Evolutionary conservation across 2,329 filamentous ascomycete species (phyloP).

Genomic region (Chaetomiaceae sp.): DNA sequence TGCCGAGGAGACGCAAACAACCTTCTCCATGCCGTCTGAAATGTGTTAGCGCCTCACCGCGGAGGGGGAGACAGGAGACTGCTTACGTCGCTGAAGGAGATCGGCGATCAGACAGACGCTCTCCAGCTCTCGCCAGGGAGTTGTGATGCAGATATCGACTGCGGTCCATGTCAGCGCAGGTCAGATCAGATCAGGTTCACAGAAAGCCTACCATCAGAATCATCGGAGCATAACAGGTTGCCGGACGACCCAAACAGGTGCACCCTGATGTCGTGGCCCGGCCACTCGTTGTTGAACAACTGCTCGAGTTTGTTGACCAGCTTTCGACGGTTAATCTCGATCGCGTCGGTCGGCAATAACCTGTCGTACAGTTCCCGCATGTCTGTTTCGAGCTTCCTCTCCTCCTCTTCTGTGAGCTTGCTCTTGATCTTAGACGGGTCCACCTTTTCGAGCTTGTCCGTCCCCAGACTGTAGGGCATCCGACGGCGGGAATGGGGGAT

Average conservation of each 20-base stretch:
- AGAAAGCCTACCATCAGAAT: slow-evolving; percentile 76
- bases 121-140: slow-evolving; percentile 80
- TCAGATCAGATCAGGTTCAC: background rate
- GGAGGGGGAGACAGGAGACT: background rate
- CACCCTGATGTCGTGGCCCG: slow-evolving; percentile 81
- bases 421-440: slow-evolving; percentile 69
- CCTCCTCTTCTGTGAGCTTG: slow-evolving; percentile 66
- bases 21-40: slow-evolving; percentile 89
- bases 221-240: slow-evolving; percentile 88
- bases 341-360: slow-evolving; percentile 76
- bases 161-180: slow-evolving; percentile 30
- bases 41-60: slow-evolving; percentile 8
- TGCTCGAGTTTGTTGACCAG: slow-evolving; percentile 85
- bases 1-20: slow-evolving; percentile 88
- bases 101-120: slow-evolving; percentile 87
- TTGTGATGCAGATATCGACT: slow-evolving; percentile 99
- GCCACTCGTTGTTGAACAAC: slow-evolving; percentile 87
- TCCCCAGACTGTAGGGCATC: slow-evolving; percentile 89
- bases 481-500: slow-evolving; percentile 75
- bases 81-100: slow-evolving; percentile 76
- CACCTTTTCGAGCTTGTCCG: slow-evolving; percentile 68
- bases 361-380: slow-evolving; percentile 81
- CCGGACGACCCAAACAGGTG: slow-evolving; percentile 98
- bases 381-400: slow-evolving; percentile 70
- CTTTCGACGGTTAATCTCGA: slow-evolving; percentile 68